Conservation (phyloP, 2,329 filamentous ascomycete genomes). For the Pseudogymnoascus sp. region DNA sequence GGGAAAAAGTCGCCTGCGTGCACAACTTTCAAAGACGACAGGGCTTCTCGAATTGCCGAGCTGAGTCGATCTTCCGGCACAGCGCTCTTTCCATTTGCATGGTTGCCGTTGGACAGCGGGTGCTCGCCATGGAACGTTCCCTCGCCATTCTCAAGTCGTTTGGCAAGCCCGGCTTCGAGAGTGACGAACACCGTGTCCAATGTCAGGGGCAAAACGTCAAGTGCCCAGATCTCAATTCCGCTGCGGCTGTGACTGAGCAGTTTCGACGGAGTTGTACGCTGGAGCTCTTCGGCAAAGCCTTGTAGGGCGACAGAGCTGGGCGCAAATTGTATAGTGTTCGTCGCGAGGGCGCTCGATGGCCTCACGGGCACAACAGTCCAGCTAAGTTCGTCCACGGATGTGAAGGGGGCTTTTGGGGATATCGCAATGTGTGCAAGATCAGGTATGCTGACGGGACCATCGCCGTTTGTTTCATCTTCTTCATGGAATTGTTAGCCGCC, state of each 20-base stretch:
- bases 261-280: constrained; percentile 67
- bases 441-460: constrained; percentile 23
- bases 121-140: constrained; percentile 68
- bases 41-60: constrained; percentile 62
- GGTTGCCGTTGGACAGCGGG: constrained; percentile 35
- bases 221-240: constrained; percentile 73
- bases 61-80: constrained; percentile 51
- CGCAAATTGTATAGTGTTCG: constrained; percentile 73
- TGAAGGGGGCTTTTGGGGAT: constrained; percentile 60
- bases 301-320: constrained; percentile 66
- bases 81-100: constrained; percentile 27
- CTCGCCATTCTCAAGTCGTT: constrained; percentile 74
- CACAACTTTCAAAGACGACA: constrained; percentile 66
- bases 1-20: constrained; percentile 74
- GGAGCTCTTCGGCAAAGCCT: constrained; percentile 66
- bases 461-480: constrained; percentile 19
- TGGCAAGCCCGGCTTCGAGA: constrained; percentile 71
- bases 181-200: constrained; percentile 83
- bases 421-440: constrained; percentile 59
- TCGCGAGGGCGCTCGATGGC: constrained; percentile 54
- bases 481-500: constrained; percentile 15
- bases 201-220: constrained; percentile 71
- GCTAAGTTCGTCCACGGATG: constrained; percentile 49
- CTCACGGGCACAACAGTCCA: constrained; percentile 83
- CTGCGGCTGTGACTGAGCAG: constrained; percentile 63